Percentiles rank a stretch among this genome's conserved stretches.
phyloP scores from a whole-genome alignment of 139 green algal species.

The Chlamydomonas sp. region DNA sequence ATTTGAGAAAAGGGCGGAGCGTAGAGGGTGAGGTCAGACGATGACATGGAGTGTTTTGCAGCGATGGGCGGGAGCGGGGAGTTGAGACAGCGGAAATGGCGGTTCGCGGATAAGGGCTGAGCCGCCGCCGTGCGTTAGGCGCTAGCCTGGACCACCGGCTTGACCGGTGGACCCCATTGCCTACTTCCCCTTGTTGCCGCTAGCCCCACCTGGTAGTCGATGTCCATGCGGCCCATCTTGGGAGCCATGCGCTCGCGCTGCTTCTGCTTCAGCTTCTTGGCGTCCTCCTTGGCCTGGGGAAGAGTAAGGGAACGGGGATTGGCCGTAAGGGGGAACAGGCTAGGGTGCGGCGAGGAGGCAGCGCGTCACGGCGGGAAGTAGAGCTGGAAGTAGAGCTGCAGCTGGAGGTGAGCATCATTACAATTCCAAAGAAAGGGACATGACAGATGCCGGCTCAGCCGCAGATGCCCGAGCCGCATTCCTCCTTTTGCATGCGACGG shows the following conservation, averaged over 20 bases:
- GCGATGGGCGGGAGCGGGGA: too few relatives aligned
- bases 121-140: neutral
- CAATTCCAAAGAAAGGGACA: too few relatives aligned
- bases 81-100: too few relatives aligned
- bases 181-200: neutral
- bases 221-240: constrained; percentile 97
- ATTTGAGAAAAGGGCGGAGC: neutral
- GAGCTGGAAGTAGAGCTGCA: too few relatives aligned
- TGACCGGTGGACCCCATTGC: neutral
- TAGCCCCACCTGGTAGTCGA: constrained; percentile 89
- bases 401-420: too few relatives aligned
- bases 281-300: constrained; percentile 77
- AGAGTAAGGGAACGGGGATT: neutral
- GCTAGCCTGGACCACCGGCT: too few relatives aligned
- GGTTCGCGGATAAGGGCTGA: neutral
- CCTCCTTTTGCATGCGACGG: too few relatives aligned
- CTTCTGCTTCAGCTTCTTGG: constrained; percentile 93
- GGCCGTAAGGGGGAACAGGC: neutral
- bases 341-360: neutral
- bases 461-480: too few relatives aligned
- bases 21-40: neutral
- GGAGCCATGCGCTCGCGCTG: constrained; percentile 83
- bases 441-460: too few relatives aligned
- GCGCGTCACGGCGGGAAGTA: too few relatives aligned
- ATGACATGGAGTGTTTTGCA: too few relatives aligned